phyloP scores from a whole-genome alignment of 495 filamentous ascomycete species.

The Xylaria scruposa region DNA sequence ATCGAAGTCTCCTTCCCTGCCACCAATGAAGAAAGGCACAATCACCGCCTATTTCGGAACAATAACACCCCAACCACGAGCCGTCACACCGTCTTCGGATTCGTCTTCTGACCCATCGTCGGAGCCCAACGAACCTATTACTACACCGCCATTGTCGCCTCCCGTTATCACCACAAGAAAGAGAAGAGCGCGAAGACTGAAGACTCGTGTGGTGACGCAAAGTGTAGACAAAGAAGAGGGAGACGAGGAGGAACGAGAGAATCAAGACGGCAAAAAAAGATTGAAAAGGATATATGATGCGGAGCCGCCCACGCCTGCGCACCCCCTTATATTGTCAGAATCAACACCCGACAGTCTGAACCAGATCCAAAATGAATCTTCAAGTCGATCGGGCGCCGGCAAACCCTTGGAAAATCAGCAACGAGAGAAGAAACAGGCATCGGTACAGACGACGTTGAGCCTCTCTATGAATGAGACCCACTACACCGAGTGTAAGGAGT shows the following conservation, averaged over 20 bases:
- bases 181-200: slow-evolving; percentile 46
- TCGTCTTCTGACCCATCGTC: slow-evolving; percentile 28
- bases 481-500: slow-evolving; percentile 54
- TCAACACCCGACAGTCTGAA: slow-evolving; percentile 20
- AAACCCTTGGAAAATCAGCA: slow-evolving; percentile 26
- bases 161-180: slow-evolving; percentile 9
- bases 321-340: slow-evolving; percentile 14
- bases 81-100: slow-evolving; percentile 24
- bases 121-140: slow-evolving; percentile 23
- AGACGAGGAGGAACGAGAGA: slow-evolving; percentile 4
- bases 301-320: not conserved
- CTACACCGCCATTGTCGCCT: slow-evolving; percentile 44
- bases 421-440: slow-evolving; percentile 35
- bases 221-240: slow-evolving; percentile 3
- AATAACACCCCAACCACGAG: slow-evolving; percentile 32
- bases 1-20: not conserved
- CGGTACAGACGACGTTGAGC: slow-evolving; percentile 53
- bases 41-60: slow-evolving; percentile 53
- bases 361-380: not conserved
- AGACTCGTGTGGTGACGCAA: slow-evolving; percentile 35
- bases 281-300: not conserved
- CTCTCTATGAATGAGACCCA: slow-evolving; percentile 45
- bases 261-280: not conserved
- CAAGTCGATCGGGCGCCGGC: slow-evolving; percentile 7
- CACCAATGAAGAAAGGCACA: slow-evolving; percentile 41